A percentile compares a stretch with the other conserved stretches of the same genome.
These are phyloP conservation scores for Solanum acaule DNA, from an alignment of 257 asterid species.

Conservation along the genomic window DNA sequence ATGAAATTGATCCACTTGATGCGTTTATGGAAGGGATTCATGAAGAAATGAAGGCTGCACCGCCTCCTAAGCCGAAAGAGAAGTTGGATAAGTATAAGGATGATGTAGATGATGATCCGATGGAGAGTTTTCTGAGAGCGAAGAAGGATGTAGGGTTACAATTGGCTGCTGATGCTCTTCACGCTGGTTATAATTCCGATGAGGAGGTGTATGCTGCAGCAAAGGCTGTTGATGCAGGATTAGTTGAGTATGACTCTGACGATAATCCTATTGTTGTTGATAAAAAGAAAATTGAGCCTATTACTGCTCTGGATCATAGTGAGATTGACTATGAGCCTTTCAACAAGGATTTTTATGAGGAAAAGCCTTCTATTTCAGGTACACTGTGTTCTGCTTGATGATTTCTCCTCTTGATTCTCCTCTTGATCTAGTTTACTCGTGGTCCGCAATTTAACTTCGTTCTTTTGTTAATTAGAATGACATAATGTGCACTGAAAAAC, in stretches of 20 bases:
- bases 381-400: neutral
- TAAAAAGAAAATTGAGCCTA: constrained; percentile 88
- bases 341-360: constrained; percentile 89
- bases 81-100: constrained; percentile 81
- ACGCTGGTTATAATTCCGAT: constrained; percentile 93
- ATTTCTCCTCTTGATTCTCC: neutral
- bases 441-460: neutral
- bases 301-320: constrained; percentile 72
- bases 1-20: constrained; percentile 89
- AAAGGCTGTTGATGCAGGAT: constrained; percentile 92
- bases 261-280: constrained; percentile 83
- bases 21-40: constrained; percentile 96
- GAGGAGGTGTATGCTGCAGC: constrained; percentile 99
- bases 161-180: constrained; percentile 88
- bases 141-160: constrained; percentile 93
- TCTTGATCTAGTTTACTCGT: neutral
- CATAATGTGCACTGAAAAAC: neutral
- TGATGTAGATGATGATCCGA: constrained; percentile 68
- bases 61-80: constrained; percentile 68
- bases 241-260: constrained; percentile 83
- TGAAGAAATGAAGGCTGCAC: constrained; percentile 83
- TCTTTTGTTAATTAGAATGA: neutral
- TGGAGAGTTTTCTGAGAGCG: constrained; percentile 76
- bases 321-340: constrained; percentile 70
- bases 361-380: constrained; percentile 91